Evolutionary conservation across 495 filamentous ascomycete genomes (phyloP), one percentile per base, ranked within the genome.

Genomic region (Daldinia childiae): DNA sequence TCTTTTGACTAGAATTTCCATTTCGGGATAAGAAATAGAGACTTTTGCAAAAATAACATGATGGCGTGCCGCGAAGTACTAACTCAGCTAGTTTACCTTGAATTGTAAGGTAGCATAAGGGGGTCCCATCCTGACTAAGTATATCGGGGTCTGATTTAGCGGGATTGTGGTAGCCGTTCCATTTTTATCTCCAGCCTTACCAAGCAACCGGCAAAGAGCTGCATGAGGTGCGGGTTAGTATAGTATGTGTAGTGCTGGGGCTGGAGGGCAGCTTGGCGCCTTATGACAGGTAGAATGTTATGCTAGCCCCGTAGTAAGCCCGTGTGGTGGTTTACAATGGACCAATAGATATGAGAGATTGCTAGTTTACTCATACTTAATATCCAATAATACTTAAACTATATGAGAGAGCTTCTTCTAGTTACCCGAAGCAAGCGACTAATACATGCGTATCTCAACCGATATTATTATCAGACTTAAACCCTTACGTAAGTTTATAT

Each of bases 51-150:
- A 57, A 63, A 27, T 34, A 59, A 21, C n/a, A 29, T 43, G 51
- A 59, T 45, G 36, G 45, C 34, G 38, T 52, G 50, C 57, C 19
- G 36, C 26, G 41, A 58, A 24, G 29, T 12, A 50, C 60, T 51
- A 32, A 38, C 52, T 60, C 45, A 34, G 52, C 50, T 51, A 24
- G 36, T 24, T 54, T 52, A 21, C 30, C 59, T 58, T 12, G 55
- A 68, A 87, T 43, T 80, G 75, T 43, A 86, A 68, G 34, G 83
- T 84, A 43, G 81, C 76, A 27, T 61, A 81, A 80, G 9, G 80
- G 81, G 30, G 71, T 79, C 17, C 82, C 84, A 69, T 88, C 82
- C 56, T 86, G 82, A 50, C 81, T 82, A 54, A 76, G 78, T 61
- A 85, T 80, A 52, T 84, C 81, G 29, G 82, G 66, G 43, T 85